Conservation (phyloP, 129 eudicot genomes). For the Deinandra increscens region DNA sequence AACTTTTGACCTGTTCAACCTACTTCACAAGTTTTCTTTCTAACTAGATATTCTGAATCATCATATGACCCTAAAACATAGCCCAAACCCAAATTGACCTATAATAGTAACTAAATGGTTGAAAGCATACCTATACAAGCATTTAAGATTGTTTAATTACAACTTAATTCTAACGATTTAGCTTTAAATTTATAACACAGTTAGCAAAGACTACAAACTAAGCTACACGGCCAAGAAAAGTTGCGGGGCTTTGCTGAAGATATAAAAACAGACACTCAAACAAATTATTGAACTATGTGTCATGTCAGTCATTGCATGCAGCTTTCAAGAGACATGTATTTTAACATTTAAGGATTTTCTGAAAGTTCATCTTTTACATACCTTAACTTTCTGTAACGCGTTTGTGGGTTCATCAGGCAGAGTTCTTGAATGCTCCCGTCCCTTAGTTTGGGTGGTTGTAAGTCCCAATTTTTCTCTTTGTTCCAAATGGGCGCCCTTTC, state of each 20-base stretch:
- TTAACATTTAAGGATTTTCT: not conserved
- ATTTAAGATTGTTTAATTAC: too few relatives aligned
- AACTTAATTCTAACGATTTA: too few relatives aligned
- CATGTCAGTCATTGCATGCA: not conserved
- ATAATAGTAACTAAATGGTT: too few relatives aligned
- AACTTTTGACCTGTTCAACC: not conserved
- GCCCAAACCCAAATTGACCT: too few relatives aligned
- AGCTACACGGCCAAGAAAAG: too few relatives aligned
- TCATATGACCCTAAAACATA: too few relatives aligned
- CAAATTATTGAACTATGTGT: not conserved
- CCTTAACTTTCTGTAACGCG: constrained; percentile 83
- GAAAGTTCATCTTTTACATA: constrained; percentile 13
- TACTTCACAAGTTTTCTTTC: not conserved
- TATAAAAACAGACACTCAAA: not conserved
- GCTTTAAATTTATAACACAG: too few relatives aligned
- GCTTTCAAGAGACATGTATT: not conserved
- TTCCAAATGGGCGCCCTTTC: constrained; percentile 81
- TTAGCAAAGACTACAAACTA: too few relatives aligned
- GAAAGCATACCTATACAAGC: too few relatives aligned
- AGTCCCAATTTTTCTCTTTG: constrained; percentile 86
- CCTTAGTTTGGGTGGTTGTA: constrained; percentile 42
- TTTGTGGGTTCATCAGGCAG: constrained; percentile 69
- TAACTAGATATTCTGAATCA: too few relatives aligned
- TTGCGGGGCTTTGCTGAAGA: too few relatives aligned
- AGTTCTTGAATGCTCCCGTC: constrained; percentile 41